Base-by-base conservation (phyloP, 352 stramenopile genomes). In the Pythium rhizo-oryzae region DNA sequence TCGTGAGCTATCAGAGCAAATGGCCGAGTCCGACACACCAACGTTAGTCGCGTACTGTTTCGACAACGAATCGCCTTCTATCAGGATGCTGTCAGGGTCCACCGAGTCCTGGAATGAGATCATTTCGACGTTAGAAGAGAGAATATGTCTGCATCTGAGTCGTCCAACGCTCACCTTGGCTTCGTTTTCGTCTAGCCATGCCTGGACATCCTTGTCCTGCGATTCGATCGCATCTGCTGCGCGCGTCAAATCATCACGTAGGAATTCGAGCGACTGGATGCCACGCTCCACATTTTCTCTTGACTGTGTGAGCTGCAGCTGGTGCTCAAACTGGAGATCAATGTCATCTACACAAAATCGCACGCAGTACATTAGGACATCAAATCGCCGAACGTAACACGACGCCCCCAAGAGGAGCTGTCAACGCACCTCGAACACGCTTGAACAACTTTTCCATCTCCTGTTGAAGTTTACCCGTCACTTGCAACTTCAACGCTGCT, bases 321-420 rank as follows among this genome's bases (percentile, higher is more conserved):
- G 86, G 65, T 94, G 85, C 62, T 96, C 89, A 65, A 94, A 94
- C 70, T 96, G 87, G 44, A 91, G 35, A 71, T 96, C 89, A 41
- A 94, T 93, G 44, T 93, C 85, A 58, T 93, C 84, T 76, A 23
- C 35, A 63, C 15, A 18, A 0, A 19, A 35, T 3, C 49, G 6
- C 28, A 33, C 2, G 3, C 3, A 33, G 28, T 6, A 33, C 6
- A 33, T 33, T 33, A 33, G 28, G 28, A 33, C 28, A 33, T 33
- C 28, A 33, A 33, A 2, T 33, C 28, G 28, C 28, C n/a, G n/a
- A n/a, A n/a, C n/a, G n/a, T n/a, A 33, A 2, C 28, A 33, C 2
- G 28, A 7, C 28, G 28, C 28, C 28, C 28, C 28, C 3, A 33
- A 33, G 28, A 33, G 28, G 28, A 33, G 28, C 28, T 33, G 28